A percentile compares a stretch with the other conserved stretches of the same genome.
Evolutionary conservation across 2,329 filamentous ascomycete genomes (phyloP).

Genomic region (Diplodia seriata): DNA sequence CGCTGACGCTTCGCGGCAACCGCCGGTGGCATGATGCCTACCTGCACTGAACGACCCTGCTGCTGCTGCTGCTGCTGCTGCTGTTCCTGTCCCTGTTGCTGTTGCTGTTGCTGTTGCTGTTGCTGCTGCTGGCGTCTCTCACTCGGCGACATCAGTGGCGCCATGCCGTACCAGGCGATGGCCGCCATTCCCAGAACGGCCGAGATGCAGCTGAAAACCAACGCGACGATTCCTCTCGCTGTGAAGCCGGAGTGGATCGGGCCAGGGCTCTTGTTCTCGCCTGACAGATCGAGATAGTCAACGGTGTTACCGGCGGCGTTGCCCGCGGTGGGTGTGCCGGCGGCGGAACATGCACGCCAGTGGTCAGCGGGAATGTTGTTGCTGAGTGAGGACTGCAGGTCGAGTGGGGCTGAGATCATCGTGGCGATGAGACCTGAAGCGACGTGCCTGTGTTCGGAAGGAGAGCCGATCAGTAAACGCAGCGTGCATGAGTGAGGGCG

Average conservation of each 20-base stretch:
- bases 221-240: slow-evolving; percentile 71
- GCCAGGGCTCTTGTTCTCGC: slow-evolving; percentile 61
- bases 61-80: not conserved
- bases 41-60: slow-evolving; percentile 4
- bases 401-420: slow-evolving; percentile 59
- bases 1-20: slow-evolving; percentile 16
- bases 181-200: slow-evolving; percentile 72
- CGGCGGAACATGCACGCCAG: slow-evolving; percentile 64
- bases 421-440: slow-evolving; percentile 59
- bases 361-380: slow-evolving; percentile 69
- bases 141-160: slow-evolving; percentile 34
- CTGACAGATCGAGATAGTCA: slow-evolving; percentile 63
- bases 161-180: slow-evolving; percentile 71
- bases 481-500: too few species aligned
- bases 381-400: slow-evolving; percentile 60
- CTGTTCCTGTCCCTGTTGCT: not conserved
- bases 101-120: not conserved
- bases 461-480: not conserved
- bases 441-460: slow-evolving; percentile 52
- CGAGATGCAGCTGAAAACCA: slow-evolving; percentile 73
- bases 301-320: slow-evolving; percentile 77
- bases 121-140: not conserved
- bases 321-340: slow-evolving; percentile 61
- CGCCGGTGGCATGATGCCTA: slow-evolving; percentile 10
- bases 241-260: slow-evolving; percentile 74